phyloP scores from a whole-genome alignment of 1,139 yeast species.

The Debaryomyces udenii region DNA sequence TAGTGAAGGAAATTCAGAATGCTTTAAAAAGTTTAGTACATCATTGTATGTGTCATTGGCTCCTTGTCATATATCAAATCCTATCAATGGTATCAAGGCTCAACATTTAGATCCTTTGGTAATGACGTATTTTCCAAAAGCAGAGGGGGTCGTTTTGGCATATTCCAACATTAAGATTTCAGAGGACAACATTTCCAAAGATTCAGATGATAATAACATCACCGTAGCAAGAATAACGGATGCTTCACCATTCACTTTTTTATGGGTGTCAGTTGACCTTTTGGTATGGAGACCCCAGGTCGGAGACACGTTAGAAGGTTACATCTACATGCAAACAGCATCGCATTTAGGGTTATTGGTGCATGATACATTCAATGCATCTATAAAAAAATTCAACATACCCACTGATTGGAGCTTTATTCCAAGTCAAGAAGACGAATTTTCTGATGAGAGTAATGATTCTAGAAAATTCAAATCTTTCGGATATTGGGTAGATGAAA shows the following conservation, averaged over 20 bases:
- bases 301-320: slow-evolving; percentile 85
- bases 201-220: slow-evolving; percentile 25
- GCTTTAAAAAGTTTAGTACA: slow-evolving; percentile 68
- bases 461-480: slow-evolving; percentile 49
- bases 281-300: slow-evolving; percentile 86
- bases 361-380: slow-evolving; percentile 93
- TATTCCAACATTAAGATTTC: slow-evolving; percentile 61
- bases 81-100: slow-evolving; percentile 74
- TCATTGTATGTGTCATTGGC: slow-evolving; percentile 82
- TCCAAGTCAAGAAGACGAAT: slow-evolving; percentile 73
- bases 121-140: slow-evolving; percentile 76
- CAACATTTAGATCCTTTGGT: slow-evolving; percentile 90
- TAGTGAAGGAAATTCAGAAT: slow-evolving; percentile 53
- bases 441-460: slow-evolving; percentile 21
- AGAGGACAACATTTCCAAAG: slow-evolving; percentile 37
- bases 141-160: slow-evolving; percentile 82
- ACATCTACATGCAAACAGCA: slow-evolving; percentile 89
- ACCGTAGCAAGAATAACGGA: slow-evolving; percentile 67
- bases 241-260: slow-evolving; percentile 85
- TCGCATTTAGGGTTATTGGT: slow-evolving; percentile 90
- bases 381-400: slow-evolving; percentile 80
- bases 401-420: slow-evolving; percentile 84
- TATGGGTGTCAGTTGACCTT: slow-evolving; percentile 86
- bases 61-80: slow-evolving; percentile 69
- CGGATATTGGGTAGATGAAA: slow-evolving; percentile 86